These are phyloP conservation scores for Pseudovirgaria hyperparasitica DNA, from an alignment of 2,329 filamentous ascomycete species.

Conservation along the genomic window DNA sequence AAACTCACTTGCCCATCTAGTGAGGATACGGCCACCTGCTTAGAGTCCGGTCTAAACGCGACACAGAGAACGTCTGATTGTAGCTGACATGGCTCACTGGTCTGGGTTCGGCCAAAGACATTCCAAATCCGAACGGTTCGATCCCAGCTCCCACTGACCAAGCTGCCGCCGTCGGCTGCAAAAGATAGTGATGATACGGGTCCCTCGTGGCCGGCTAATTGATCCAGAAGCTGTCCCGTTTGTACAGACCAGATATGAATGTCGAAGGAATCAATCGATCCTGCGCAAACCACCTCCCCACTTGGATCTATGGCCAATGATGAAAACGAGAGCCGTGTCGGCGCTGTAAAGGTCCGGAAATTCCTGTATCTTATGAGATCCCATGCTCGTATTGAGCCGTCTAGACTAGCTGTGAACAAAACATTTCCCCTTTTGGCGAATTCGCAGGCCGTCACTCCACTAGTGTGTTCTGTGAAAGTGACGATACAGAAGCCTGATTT, in stretches of 20 bases:
- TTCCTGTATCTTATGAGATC: conserved; percentile 93
- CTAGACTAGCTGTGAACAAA: conserved; percentile 85
- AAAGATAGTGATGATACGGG: conserved; percentile 84
- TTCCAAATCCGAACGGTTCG: conserved; percentile 92
- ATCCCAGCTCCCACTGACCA: conserved; percentile 95
- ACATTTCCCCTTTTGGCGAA: conserved; percentile 94
- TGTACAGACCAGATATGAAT: conserved; percentile 98
- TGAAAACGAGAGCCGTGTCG: conserved; percentile 81
- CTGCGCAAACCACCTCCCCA: conserved; percentile 90
- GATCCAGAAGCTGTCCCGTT: conserved; percentile 87
- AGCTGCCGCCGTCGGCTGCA: conserved; percentile 67
- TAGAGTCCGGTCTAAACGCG: conserved; percentile 76
- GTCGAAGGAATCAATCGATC: conserved; percentile 90
- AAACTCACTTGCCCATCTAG: conserved; percentile 90
- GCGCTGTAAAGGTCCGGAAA: conserved; percentile 93
- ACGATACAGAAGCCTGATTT: conserved; percentile 95
- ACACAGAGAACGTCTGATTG: conserved; percentile 84
- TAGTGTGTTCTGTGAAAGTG: conserved; percentile 94
- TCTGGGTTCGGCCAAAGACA: conserved; percentile 87
- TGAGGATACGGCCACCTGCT: conserved; percentile 83
- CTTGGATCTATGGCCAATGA: conserved; percentile 94
- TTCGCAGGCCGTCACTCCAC: conserved; percentile 84
- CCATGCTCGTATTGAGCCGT: conserved; percentile 91
- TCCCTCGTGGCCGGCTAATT: conserved; percentile 82
- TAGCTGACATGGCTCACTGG: conserved; percentile 83